Base-by-base conservation (phyloP, 2,329 filamentous ascomycete species). In the Thielaviopsis euricoi region DNA sequence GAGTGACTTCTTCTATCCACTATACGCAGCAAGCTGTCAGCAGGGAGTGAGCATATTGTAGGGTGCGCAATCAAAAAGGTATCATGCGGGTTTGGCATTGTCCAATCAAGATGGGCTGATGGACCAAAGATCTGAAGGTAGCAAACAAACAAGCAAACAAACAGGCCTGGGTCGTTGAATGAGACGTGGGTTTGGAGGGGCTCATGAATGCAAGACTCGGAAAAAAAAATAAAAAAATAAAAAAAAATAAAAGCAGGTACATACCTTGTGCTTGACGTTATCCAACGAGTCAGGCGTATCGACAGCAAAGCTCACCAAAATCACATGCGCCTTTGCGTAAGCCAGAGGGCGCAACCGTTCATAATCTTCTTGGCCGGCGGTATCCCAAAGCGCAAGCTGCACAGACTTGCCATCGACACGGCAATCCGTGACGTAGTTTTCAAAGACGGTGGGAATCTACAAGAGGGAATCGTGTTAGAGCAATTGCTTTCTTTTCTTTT, bases 401-500 rank as follows among this genome's bases (percentile, higher is more conserved):
- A 98, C 93, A n/a, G 89, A 95, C 70, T 95, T 95, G 67, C 93
- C 93, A 69, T 98, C 93, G 61, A 98, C 93, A 74, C 91, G 81
- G 73, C 93, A 98, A 74, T 98, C 93, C 65, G 93, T 98, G 63
- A 98, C 93, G 68, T 98, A 98, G 74, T 98, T 98, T 70, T 98
- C 93, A 71, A 98, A 98, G 43, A 98, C 93, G 52, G 93, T 98
- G 1, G 93, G 93, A 55, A 95, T 90, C 85, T 89, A 70, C 64
- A 68, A 22, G 25, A 46, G 25, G 4, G n/a, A n/a, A n/a, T n/a
- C n/a, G n/a, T n/a, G n/a, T n/a, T n/a, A n/a, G n/a, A n/a, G n/a
- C n/a, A n/a, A n/a, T n/a, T n/a, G n/a, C n/a, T n/a, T n/a, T n/a
- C n/a, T n/a, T n/a, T n/a, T n/a, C n/a, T n/a, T n/a, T n/a, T n/a